phyloP scores from a whole-genome alignment of 1,139 yeast species.

The Sugiyamaella xylanicola region DNA sequence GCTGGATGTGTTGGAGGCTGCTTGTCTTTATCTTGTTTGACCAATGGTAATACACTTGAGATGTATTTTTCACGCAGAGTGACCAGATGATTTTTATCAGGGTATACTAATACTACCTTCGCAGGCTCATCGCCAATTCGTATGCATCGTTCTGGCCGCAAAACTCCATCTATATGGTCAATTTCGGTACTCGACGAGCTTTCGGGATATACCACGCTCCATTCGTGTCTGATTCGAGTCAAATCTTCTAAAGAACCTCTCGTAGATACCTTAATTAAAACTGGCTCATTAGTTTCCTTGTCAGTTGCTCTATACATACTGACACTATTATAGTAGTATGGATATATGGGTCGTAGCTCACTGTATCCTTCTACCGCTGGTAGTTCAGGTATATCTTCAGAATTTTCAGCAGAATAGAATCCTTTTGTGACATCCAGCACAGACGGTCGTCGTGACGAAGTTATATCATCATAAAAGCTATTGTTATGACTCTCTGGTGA shows the following conservation, averaged over 20 bases:
- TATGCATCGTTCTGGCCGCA: slow-evolving; percentile 33
- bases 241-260: slow-evolving; percentile 36
- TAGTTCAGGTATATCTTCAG: slow-evolving; percentile 13
- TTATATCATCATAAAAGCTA: not conserved
- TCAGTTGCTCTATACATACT: slow-evolving; percentile 35
- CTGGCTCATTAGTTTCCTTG: slow-evolving; percentile 28
- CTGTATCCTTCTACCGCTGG: slow-evolving; percentile 32
- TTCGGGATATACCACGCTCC: slow-evolving; percentile 35
- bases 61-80: slow-evolving; percentile 35
- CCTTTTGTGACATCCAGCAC: slow-evolving; percentile 7
- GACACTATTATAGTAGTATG: slow-evolving; percentile 33
- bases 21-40: slow-evolving; percentile 1
- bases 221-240: slow-evolving; percentile 37
- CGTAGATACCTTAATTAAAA: slow-evolving; percentile 33
- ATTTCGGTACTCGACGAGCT: slow-evolving; percentile 21
- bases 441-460: slow-evolving; percentile 17
- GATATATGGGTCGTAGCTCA: slow-evolving; percentile 33
- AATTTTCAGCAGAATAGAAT: slow-evolving; percentile 10
- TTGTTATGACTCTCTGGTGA: not conserved
- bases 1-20: too few species aligned
- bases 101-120: slow-evolving; percentile 32
- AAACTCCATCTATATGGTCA: slow-evolving; percentile 31
- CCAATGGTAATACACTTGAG: slow-evolving; percentile 18
- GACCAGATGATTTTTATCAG: slow-evolving; percentile 28
- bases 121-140: slow-evolving; percentile 30